Evolutionary conservation across 805 yeast species (phyloP).

Genomic region (Candida sonorensis): DNA sequence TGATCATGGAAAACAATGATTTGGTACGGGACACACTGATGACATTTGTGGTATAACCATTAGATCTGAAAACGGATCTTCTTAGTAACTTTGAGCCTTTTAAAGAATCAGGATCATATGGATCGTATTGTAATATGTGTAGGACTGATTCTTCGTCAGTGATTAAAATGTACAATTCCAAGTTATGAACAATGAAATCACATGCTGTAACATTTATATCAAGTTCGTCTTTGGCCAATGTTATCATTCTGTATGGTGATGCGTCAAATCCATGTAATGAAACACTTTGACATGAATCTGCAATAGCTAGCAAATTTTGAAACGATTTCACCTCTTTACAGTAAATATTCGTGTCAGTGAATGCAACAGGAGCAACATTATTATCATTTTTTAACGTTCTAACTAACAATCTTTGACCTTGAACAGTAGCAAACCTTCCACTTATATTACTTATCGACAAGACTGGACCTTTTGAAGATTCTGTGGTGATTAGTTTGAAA

Average conservation of each 20-base stretch:
- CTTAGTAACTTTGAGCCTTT: slow-evolving; percentile 73
- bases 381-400: slow-evolving; percentile 74
- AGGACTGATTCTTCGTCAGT: slow-evolving; percentile 64
- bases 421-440: slow-evolving; percentile 78
- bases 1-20: slow-evolving; percentile 24
- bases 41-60: slow-evolving; percentile 53
- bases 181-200: slow-evolving; percentile 72
- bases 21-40: slow-evolving; percentile 33
- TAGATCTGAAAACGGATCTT: slow-evolving; percentile 63
- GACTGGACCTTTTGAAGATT: slow-evolving; percentile 78
- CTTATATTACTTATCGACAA: slow-evolving; percentile 70
- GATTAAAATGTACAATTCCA: slow-evolving; percentile 56
- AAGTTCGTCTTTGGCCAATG: slow-evolving; percentile 67
- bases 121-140: slow-evolving; percentile 80
- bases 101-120: slow-evolving; percentile 78
- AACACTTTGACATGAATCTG: slow-evolving; percentile 72
- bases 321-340: slow-evolving; percentile 75
- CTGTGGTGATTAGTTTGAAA: slow-evolving; percentile 65
- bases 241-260: slow-evolving; percentile 84
- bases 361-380: slow-evolving; percentile 87
- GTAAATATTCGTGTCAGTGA: slow-evolving; percentile 77
- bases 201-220: slow-evolving; percentile 57
- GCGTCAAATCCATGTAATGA: slow-evolving; percentile 88
- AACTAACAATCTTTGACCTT: slow-evolving; percentile 76
- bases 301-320: slow-evolving; percentile 74